Conservation (phyloP, 768 basidiomycete genomes). For the Auriculariales sp. region DNA sequence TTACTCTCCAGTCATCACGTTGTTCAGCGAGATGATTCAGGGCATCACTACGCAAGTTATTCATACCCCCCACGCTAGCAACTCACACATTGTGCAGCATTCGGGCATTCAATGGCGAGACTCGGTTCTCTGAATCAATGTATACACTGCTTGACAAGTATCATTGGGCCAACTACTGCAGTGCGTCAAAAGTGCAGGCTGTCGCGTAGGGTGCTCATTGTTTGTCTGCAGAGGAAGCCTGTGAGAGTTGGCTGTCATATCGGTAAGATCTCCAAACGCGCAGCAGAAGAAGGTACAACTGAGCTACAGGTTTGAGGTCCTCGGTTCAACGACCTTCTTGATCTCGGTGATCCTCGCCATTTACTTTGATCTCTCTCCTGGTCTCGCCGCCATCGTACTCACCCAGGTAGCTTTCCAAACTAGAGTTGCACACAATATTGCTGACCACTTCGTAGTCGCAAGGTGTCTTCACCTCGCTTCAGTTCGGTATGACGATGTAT, state of each 20-base stretch:
- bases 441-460: background rate
- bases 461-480: background rate
- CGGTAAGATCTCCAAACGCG: background rate
- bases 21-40: no score
- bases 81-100: no score
- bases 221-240: background rate
- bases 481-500: background rate
- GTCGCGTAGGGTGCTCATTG: slow-evolving; percentile 31
- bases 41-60: slow-evolving; percentile 12
- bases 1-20: no score
- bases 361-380: background rate
- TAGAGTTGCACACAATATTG: background rate
- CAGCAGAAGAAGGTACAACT: background rate
- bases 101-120: slow-evolving; percentile 59
- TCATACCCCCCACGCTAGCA: no score
- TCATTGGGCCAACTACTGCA: background rate
- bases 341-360: background rate
- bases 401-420: background rate
- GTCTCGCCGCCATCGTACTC: background rate
- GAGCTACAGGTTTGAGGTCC: background rate
- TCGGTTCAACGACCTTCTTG: background rate
- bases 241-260: background rate
- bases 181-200: background rate
- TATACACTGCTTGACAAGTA: background rate
- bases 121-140: background rate